These are phyloP conservation scores for Haberlea rhodopensis DNA, from an alignment of 257 asterid genomes.

Conservation along the genomic window DNA sequence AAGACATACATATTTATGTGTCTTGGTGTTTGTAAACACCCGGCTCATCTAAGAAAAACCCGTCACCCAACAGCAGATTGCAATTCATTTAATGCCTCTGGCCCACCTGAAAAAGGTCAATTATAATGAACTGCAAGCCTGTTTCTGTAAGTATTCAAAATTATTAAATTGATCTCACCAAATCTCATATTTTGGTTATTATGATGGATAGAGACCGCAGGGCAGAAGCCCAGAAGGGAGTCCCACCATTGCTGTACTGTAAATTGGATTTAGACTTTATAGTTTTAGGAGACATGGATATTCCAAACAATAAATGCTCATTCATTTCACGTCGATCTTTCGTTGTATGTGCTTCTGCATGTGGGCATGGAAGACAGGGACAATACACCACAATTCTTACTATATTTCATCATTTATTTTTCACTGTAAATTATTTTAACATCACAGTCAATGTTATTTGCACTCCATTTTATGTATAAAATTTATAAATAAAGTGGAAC, in stretches of 20 bases:
- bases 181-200: constrained; percentile 40
- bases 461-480: no score
- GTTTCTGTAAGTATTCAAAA: constrained; percentile 24
- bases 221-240: constrained; percentile 29
- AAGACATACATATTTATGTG: no score
- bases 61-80: constrained; percentile 31
- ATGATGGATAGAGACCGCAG: constrained; percentile 23
- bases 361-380: constrained; percentile 10
- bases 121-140: constrained; percentile 31
- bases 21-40: no score
- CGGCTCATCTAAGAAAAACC: no score
- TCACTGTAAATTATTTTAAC: no score
- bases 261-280: constrained; percentile 5
- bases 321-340: constrained; percentile 14
- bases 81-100: constrained; percentile 27
- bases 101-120: constrained; percentile 41
- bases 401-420: background rate
- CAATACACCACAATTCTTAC: background rate
- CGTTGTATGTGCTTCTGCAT: no score
- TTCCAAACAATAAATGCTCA: constrained; percentile 14
- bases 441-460: no score
- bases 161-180: constrained; percentile 24
- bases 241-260: constrained; percentile 16
- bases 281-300: constrained; percentile 16
- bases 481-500: no score